phyloP scores from a whole-genome alignment of 1,284 basidiomycete genomes.

The Coniophora puteana region DNA sequence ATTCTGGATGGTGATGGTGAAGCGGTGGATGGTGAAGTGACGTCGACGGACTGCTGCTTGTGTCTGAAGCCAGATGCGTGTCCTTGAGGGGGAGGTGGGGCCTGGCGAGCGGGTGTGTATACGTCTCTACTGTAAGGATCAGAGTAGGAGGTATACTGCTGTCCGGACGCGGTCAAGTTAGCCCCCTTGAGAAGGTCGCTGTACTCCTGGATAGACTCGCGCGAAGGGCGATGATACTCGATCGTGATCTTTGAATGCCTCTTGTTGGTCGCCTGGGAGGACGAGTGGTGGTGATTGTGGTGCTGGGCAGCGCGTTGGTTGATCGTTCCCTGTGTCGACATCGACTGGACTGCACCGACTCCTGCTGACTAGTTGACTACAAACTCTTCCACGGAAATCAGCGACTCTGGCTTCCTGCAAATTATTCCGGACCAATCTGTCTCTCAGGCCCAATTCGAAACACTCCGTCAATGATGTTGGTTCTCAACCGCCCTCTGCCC shows the following conservation, averaged over 20 bases:
- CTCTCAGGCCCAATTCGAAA: too few species aligned
- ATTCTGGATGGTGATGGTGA: slow-evolving; percentile 31
- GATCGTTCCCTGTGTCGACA: slow-evolving; percentile 34
- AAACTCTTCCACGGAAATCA: too few species aligned
- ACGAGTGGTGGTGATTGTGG: too few species aligned
- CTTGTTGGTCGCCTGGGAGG: slow-evolving; percentile 29
- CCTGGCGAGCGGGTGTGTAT: slow-evolving; percentile 47
- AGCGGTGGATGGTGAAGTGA: slow-evolving; percentile 21
- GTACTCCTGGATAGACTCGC: slow-evolving; percentile 67
- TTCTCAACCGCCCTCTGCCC: too few species aligned
- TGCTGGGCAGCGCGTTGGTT: slow-evolving; percentile 30
- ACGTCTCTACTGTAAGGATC: slow-evolving; percentile 23
- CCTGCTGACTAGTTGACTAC: too few species aligned
- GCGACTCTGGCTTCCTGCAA: too few species aligned
- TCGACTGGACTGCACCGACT: too few species aligned
- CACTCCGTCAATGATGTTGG: too few species aligned
- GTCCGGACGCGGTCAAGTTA: slow-evolving; percentile 40
- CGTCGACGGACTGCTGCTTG: slow-evolving; percentile 39
- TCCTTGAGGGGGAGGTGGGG: slow-evolving; percentile 52
- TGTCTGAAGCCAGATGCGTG: slow-evolving; percentile 30
- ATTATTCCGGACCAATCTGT: too few species aligned
- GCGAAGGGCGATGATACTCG: slow-evolving; percentile 68
- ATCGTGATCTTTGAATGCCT: slow-evolving; percentile 69
- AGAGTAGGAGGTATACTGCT: slow-evolving; percentile 36
- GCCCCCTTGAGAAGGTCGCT: slow-evolving; percentile 63